A percentile compares a stretch with the other conserved stretches of the same genome.
phyloP scores from a whole-genome alignment of 805 yeast genomes.

The Monosporozyma servazzii region DNA sequence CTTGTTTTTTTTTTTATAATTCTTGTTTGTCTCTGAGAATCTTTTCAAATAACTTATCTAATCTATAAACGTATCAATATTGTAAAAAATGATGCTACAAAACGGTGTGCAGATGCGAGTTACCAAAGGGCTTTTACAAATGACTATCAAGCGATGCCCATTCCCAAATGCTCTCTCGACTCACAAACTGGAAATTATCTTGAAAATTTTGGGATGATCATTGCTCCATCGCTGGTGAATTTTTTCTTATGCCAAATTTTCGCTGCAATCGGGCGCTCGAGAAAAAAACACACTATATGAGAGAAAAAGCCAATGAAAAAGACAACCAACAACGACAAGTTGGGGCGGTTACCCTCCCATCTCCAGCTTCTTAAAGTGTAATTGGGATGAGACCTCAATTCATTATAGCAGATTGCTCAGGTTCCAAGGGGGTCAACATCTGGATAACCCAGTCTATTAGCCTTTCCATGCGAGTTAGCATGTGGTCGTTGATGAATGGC shows the following conservation, averaged over 20 bases:
- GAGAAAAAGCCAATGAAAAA: neutral
- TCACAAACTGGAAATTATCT: neutral
- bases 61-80: too few relatives aligned
- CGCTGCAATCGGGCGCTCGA: neutral
- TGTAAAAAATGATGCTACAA: neutral
- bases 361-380: neutral
- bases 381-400: neutral
- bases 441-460: constrained; percentile 1
- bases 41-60: too few relatives aligned
- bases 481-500: constrained; percentile 13
- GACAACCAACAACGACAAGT: too few relatives aligned
- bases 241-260: neutral
- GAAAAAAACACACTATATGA: neutral
- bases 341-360: neutral
- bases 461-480: constrained; percentile 1
- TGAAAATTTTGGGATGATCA: neutral
- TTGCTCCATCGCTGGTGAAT: neutral
- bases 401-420: neutral
- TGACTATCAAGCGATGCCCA: neutral
- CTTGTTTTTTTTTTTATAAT: too few relatives aligned
- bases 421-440: neutral
- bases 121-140: neutral
- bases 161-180: neutral
- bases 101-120: neutral
- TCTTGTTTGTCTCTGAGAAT: too few relatives aligned